Percentiles rank a stretch among this genome's conserved stretches.
Evolutionary conservation across 768 basidiomycete genomes (phyloP).

Genomic region (Arthromyces matolae): DNA sequence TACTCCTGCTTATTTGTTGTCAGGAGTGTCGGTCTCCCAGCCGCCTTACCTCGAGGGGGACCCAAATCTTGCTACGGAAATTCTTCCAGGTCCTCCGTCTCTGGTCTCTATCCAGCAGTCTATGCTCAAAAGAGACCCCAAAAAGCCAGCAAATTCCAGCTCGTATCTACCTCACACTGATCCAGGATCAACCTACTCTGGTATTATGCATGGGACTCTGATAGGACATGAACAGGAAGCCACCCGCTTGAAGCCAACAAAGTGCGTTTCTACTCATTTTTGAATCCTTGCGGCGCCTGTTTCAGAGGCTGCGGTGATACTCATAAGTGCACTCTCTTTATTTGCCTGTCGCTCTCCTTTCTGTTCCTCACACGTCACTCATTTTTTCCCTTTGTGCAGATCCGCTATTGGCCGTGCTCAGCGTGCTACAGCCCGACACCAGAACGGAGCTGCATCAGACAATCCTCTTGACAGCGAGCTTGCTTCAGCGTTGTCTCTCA

Average conservation of each 20-base stretch:
- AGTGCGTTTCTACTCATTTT: constrained; percentile 44
- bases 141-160: constrained; percentile 62
- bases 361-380: constrained; percentile 16
- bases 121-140: constrained; percentile 74
- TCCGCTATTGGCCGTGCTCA: constrained; percentile 64
- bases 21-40: constrained; percentile 69
- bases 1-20: constrained; percentile 68
- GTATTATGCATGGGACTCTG: constrained; percentile 64
- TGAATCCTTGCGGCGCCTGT: constrained; percentile 7
- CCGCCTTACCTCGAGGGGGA: constrained; percentile 82
- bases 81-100: constrained; percentile 84
- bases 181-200: constrained; percentile 86
- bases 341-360: constrained; percentile 17
- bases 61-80: constrained; percentile 80
- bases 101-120: constrained; percentile 67
- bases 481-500: constrained; percentile 35
- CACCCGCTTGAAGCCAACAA: constrained; percentile 66
- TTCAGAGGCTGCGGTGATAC: constrained; percentile 22
- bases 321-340: constrained; percentile 16
- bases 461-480: constrained; percentile 34
- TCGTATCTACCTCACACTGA: constrained; percentile 83
- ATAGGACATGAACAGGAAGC: constrained; percentile 63
- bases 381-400: constrained; percentile 32
- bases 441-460: constrained; percentile 45
- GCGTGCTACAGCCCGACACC: constrained; percentile 65